Evolutionary conservation across 805 yeast genomes (phyloP).

Genomic region (Teunomyces gatunensis): DNA sequence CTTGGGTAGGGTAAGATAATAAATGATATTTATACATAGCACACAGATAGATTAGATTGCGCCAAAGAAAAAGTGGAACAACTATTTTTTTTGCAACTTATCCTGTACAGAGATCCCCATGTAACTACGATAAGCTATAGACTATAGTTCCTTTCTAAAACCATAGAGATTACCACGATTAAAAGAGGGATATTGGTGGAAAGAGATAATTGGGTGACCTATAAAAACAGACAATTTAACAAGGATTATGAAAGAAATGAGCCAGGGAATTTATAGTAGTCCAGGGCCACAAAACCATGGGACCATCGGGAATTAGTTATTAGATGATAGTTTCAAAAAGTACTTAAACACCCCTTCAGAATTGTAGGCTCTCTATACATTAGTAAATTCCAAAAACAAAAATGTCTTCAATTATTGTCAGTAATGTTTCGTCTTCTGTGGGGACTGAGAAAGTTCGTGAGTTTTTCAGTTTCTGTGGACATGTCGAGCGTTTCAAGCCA

Average conservation of each 20-base stretch:
- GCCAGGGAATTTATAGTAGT: too few species aligned
- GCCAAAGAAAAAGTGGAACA: too few species aligned
- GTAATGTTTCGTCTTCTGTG: slow-evolving; percentile 52
- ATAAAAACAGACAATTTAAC: too few species aligned
- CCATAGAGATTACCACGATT: not conserved
- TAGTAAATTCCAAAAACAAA: not conserved
- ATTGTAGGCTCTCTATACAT: not conserved
- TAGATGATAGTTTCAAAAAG: not conserved
- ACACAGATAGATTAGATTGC: too few species aligned
- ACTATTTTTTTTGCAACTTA: not conserved
- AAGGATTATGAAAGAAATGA: too few species aligned
- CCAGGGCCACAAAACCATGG: too few species aligned
- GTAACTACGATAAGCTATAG: not conserved
- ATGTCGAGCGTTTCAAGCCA: slow-evolving; percentile 33
- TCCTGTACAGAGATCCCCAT: not conserved
- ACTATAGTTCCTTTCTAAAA: not conserved
- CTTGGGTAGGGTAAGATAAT: not conserved
- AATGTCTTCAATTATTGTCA: slow-evolving; percentile 50
- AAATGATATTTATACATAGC: not conserved
- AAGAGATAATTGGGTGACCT: too few species aligned
- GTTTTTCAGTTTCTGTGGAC: slow-evolving; percentile 76
- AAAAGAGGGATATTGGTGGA: too few species aligned
- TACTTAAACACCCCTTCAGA: not conserved
- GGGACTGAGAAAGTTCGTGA: slow-evolving; percentile 53
- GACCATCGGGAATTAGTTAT: not conserved